Base-by-base conservation (phyloP, 2,329 filamentous ascomycete species). In the Hymenoscyphus albidus region DNA sequence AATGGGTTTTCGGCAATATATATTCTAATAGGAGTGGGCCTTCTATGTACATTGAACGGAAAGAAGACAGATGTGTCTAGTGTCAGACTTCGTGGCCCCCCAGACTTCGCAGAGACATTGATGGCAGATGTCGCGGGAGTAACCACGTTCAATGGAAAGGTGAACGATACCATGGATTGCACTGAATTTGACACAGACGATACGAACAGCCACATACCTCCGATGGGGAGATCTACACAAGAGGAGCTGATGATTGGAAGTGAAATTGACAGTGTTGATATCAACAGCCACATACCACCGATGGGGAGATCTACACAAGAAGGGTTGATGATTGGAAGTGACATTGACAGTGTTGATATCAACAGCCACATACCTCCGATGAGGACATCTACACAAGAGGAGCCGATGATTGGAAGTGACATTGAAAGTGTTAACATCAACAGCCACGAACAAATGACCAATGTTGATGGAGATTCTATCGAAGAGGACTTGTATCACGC, bases 401-500 rank as follows among this genome's bases (percentile, higher is more conserved):
- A 27, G 27, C 27, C 27, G 27, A 27, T 27, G 27, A 27, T 27
- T 27, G 2, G 27, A 27, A 27, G 27, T 27, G 27, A 27, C 27
- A 27, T 27, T 27, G 27, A 27, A 2, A 27, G 27, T 27, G 27
- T 27, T 27, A 3, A 27, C 3, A 27, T 27, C 27, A 27, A 27
- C 27, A 27, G 27, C 22, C 18, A 27, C 18, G 48, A 13, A 27
- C 18, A 18, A 4, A 12, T 18, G 18, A 18, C 22, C 2, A 18
- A 27, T 13, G 1, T 12, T 14, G 27, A 31, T 39, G 18, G 35
- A 42, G 18, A 38, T 5, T 5, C 3, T 10, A 13, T n/a, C 6
- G 39, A 62, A 14, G 54, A 62, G n/a, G 55, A 62, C 31, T n/a
- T 62, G 2, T 59, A 64, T 42, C 18, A 58, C 42, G 55, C 59